These are phyloP conservation scores for Misopates orontium DNA, from an alignment of 257 asterid species.

Conservation along the genomic window DNA sequence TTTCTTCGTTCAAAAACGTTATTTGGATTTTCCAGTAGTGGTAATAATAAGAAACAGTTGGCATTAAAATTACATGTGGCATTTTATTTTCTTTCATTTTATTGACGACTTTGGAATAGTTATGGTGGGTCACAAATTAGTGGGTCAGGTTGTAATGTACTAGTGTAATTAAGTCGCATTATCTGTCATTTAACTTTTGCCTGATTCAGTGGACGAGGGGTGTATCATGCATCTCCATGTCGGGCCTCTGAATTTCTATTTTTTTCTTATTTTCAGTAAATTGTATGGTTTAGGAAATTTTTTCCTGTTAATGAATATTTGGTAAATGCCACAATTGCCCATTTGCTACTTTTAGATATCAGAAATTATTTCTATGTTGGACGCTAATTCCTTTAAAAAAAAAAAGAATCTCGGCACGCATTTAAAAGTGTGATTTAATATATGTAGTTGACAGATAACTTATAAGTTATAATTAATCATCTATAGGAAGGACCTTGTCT, in stretches of 20 bases:
- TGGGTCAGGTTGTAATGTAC: constrained; percentile 30
- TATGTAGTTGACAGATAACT: too few relatives aligned
- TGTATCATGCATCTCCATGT: not conserved
- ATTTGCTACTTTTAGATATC: too few relatives aligned
- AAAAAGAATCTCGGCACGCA: too few relatives aligned
- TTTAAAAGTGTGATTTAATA: too few relatives aligned
- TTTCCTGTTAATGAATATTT: too few relatives aligned
- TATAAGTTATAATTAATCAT: too few relatives aligned
- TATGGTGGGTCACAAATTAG: constrained; percentile 13
- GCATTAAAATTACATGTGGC: not conserved
- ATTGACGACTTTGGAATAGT: constrained; percentile 1
- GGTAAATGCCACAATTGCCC: too few relatives aligned
- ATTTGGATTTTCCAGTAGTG: not conserved
- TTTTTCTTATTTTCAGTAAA: too few relatives aligned
- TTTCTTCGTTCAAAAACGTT: not conserved
- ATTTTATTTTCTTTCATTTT: not conserved
- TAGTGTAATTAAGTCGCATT: constrained; percentile 21
- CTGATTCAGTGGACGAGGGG: constrained; percentile 4
- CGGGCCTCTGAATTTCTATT: not conserved
- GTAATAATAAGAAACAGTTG: not conserved
- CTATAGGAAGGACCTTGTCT: too few relatives aligned
- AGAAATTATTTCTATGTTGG: too few relatives aligned
- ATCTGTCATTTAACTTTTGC: not conserved
- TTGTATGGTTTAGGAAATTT: too few relatives aligned
- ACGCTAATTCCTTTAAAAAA: too few relatives aligned